Conservation (phyloP, 805 yeast species). For the Candida easanensis region DNA sequence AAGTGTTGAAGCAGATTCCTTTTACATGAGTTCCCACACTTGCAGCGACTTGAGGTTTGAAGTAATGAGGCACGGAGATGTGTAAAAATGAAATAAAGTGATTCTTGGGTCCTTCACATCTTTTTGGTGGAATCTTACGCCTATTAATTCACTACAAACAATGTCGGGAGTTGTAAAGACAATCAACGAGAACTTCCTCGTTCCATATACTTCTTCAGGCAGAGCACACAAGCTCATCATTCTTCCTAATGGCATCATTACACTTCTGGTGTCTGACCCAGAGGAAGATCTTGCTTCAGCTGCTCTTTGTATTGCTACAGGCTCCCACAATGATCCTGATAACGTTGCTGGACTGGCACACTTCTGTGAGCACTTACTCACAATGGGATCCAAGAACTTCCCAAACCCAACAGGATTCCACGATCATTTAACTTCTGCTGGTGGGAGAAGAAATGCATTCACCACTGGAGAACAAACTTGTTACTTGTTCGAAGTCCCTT, state of each 20-base stretch:
- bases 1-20: neutral
- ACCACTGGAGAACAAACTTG: slow-evolving; percentile 68
- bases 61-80: neutral
- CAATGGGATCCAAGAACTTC: slow-evolving; percentile 53
- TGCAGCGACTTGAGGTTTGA: neutral
- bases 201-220: slow-evolving; percentile 36
- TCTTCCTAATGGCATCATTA: slow-evolving; percentile 67
- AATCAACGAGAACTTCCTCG: slow-evolving; percentile 19
- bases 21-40: neutral
- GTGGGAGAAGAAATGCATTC: slow-evolving; percentile 64
- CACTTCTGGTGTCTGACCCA: slow-evolving; percentile 75
- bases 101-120: too few species aligned
- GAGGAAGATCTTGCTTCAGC: slow-evolving; percentile 61
- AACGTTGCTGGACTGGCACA: slow-evolving; percentile 82
- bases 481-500: slow-evolving; percentile 61
- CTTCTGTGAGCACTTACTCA: slow-evolving; percentile 75
- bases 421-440: slow-evolving; percentile 40
- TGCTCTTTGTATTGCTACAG: slow-evolving; percentile 73
- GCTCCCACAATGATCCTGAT: slow-evolving; percentile 76
- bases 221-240: slow-evolving; percentile 43
- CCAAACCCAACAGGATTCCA: slow-evolving; percentile 48
- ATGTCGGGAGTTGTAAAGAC: slow-evolving; percentile 13
- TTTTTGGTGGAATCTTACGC: too few species aligned
- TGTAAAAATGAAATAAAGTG: too few species aligned
- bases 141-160: neutral